Evolutionary conservation across 352 stramenopile genomes (phyloP).

Genomic region (Globisporangium yorkense): DNA sequence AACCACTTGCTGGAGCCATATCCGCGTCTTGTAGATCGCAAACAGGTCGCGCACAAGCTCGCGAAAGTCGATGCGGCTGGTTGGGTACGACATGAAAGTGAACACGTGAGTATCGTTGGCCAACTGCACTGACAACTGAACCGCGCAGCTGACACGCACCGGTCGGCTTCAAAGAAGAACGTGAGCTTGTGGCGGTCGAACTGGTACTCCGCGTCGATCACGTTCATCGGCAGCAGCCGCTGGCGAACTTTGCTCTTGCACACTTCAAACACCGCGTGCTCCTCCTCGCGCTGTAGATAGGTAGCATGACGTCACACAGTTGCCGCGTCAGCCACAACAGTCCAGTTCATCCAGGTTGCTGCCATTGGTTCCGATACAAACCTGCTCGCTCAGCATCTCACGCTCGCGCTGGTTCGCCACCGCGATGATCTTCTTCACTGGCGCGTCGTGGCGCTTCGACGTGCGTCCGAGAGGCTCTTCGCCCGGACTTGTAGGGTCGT

Average conservation of each 20-base stretch:
- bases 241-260: slow-evolving; percentile 95
- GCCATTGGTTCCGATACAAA: neutral
- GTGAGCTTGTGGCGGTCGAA: slow-evolving; percentile 98
- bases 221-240: slow-evolving; percentile 93
- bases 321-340: neutral
- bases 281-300: slow-evolving; percentile 79
- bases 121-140: neutral
- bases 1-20: slow-evolving; percentile 96
- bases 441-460: slow-evolving; percentile 60
- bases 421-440: slow-evolving; percentile 91
- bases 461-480: slow-evolving; percentile 39
- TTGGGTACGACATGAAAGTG: neutral
- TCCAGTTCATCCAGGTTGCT: neutral
- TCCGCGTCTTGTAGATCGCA: slow-evolving; percentile 98
- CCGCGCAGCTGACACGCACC: slow-evolving; percentile 27
- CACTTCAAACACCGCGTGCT: slow-evolving; percentile 95
- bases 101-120: neutral
- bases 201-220: slow-evolving; percentile 98
- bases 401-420: slow-evolving; percentile 91
- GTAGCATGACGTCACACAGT: neutral
- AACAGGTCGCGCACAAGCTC: slow-evolving; percentile 97
- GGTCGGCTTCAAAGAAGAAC: slow-evolving; percentile 98
- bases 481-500: slow-evolving; percentile 19
- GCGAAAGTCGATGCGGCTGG: slow-evolving; percentile 95
- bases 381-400: slow-evolving; percentile 87